phyloP scores from a whole-genome alignment of 2,329 filamentous ascomycete genomes.

The Penicillium vulpinum region DNA sequence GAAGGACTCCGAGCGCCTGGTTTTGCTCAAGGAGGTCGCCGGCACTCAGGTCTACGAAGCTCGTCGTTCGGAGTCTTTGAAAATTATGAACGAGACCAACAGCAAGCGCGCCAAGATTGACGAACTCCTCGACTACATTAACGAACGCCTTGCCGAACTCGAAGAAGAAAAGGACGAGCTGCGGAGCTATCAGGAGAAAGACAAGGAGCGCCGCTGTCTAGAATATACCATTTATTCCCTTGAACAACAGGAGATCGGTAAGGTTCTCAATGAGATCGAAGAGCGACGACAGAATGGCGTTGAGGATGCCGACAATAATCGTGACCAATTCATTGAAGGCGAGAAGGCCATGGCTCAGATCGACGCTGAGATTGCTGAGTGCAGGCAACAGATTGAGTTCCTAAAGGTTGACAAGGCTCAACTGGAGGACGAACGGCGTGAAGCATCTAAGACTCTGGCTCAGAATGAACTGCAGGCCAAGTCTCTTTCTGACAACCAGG shows the following conservation, averaged over 20 bases:
- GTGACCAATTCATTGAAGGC: slow-evolving; percentile 71
- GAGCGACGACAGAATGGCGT: slow-evolving; percentile 77
- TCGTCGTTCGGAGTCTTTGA: slow-evolving; percentile 83
- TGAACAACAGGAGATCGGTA: slow-evolving; percentile 77
- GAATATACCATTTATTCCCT: slow-evolving; percentile 94
- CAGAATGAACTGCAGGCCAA: slow-evolving; percentile 85
- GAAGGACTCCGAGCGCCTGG: slow-evolving; percentile 91
- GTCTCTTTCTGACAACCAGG: slow-evolving; percentile 77
- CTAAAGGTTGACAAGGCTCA: slow-evolving; percentile 81
- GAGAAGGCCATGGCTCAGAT: slow-evolving; percentile 77
- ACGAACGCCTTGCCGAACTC: slow-evolving; percentile 81
- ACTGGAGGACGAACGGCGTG: slow-evolving; percentile 84
- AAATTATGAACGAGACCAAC: slow-evolving; percentile 96
- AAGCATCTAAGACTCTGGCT: slow-evolving; percentile 74
- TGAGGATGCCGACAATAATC: slow-evolving; percentile 79
- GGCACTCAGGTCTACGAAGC: slow-evolving; percentile 97
- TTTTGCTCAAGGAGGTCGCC: slow-evolving; percentile 93
- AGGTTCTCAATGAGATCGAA: slow-evolving; percentile 79
- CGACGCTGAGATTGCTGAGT: slow-evolving; percentile 74
- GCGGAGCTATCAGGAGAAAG: slow-evolving; percentile 89
- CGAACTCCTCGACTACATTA: slow-evolving; percentile 86
- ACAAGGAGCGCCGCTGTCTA: slow-evolving; percentile 84
- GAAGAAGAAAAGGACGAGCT: slow-evolving; percentile 98
- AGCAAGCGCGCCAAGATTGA: slow-evolving; percentile 95
- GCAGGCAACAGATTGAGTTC: slow-evolving; percentile 80